phyloP scores from a whole-genome alignment of 108 stramenopile species.

The Cyclotella sp. region DNA sequence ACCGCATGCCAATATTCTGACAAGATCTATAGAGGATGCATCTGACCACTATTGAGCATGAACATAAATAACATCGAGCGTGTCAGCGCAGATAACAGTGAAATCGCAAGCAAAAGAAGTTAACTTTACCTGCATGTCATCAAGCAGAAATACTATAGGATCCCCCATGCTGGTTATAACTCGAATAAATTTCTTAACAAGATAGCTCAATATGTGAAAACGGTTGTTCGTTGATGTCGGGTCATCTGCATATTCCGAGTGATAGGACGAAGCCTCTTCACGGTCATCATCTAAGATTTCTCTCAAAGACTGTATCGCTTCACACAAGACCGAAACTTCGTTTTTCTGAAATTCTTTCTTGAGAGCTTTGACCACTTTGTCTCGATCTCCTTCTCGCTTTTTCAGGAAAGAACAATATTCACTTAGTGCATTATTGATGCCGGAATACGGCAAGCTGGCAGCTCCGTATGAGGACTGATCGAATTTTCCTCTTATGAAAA shows the following conservation, averaged over 20 bases:
- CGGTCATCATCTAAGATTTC: neutral
- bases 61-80: neutral
- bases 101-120: neutral
- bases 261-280: neutral
- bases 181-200: neutral
- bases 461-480: constrained; percentile 11
- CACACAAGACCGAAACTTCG: constrained; percentile 5
- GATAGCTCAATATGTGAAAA: neutral
- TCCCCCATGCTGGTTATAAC: constrained; percentile 8
- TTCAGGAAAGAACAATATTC: constrained; percentile 9
- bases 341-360: neutral
- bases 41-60: constrained; percentile 15
- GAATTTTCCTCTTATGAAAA: constrained; percentile 27
- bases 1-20: neutral
- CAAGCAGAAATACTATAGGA: constrained; percentile 8
- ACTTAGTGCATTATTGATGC: constrained; percentile 9
- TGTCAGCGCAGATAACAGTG: too few species aligned
- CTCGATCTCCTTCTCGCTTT: neutral
- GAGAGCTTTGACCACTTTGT: neutral
- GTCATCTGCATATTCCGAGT: neutral
- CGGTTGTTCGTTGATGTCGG: neutral
- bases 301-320: constrained; percentile 7
- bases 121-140: constrained; percentile 11
- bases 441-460: constrained; percentile 7
- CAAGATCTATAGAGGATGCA: constrained; percentile 7